Base-by-base conservation (phyloP, 345 rosid genomes). In the Clausena lansium region DNA sequence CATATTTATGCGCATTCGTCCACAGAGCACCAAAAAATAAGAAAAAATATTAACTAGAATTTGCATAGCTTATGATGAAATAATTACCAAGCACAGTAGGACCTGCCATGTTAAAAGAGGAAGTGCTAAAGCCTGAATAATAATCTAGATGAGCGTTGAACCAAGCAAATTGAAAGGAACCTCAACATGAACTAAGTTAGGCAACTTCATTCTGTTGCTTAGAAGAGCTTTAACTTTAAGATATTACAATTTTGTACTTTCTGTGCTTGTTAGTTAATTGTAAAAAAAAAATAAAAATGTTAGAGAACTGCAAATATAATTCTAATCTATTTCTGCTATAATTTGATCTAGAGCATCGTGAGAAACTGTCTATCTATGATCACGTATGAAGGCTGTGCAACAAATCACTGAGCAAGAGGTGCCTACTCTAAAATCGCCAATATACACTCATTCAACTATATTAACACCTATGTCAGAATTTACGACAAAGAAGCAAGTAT, bases 321-420 rank as follows among this genome's bases (percentile, higher is more conserved):
- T 62, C 61, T 71, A 70, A 41, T 32, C 73, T 62, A 73, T 62
- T 80, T 47, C 61, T 1, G 14, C 74, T 79, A 30, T 45, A 41
- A 41, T 41, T 75, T 74, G 39, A 55, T 27, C 79, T 81, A 75
- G 54, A 35, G 73, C 55, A 77, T 72, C 78, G 71, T 79, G 69
- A 41, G 69, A 80, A 50, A 74, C 78, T 68, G 50, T 22, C 73
- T 52, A 68, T 73, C 68, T 75, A 73, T 72, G 78, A 55, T 78
- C 54, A 19, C 35, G 60, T 61, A 72, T 79, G 59, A 70, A 39
- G 32, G 35, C 52, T 70, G 55, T 45, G 25, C 64, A 64, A 69
- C 55, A 57, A 59, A 71, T 62, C 72, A 80, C 14, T 55, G 62
- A 63, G 78, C n/a, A 68, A 68, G 25, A 47, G 77, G 14, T 28